A percentile compares a stretch with the other conserved stretches of the same genome.
phyloP scores from a whole-genome alignment of 495 filamentous ascomycete genomes.

The Aspergillus kassunensis region DNA sequence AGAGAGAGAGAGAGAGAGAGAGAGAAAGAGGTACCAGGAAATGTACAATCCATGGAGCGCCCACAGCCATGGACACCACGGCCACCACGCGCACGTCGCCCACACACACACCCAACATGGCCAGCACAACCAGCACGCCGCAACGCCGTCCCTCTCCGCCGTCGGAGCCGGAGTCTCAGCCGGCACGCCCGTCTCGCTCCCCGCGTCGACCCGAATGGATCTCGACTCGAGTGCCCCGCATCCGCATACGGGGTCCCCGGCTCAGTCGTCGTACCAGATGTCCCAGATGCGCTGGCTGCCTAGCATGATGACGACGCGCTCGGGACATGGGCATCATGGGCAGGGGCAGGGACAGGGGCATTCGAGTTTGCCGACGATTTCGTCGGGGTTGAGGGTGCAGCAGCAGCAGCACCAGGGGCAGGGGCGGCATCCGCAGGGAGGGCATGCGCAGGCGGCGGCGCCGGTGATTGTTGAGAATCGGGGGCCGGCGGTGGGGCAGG shows the following conservation, averaged over 20 bases:
- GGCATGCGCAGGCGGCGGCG: constrained; percentile 1
- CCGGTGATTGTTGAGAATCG: constrained; percentile 12
- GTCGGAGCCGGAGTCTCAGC: not conserved
- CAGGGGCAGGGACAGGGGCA: constrained; percentile 10
- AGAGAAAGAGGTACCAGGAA: not conserved
- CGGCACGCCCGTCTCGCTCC: not conserved
- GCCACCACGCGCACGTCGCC: not conserved
- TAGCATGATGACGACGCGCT: constrained; percentile 20
- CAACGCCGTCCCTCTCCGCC: not conserved
- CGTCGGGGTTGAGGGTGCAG: constrained; percentile 18
- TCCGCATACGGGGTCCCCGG: not conserved
- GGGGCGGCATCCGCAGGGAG: constrained; percentile 27
- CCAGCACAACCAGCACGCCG: not conserved
- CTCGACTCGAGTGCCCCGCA: not conserved
- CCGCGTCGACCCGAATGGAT: not conserved
- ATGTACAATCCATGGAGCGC: constrained; percentile 26
- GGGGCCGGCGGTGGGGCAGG: not conserved
- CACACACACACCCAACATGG: not conserved
- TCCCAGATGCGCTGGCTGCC: constrained; percentile 25
- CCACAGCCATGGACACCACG: constrained; percentile 2
- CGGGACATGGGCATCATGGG: constrained; percentile 8
- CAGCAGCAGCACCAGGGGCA: constrained; percentile 24
- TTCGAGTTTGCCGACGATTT: constrained; percentile 18
- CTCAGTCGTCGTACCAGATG: constrained; percentile 20
- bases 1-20: not conserved